Evolutionary conservation across 148 eudicot genomes (phyloP), one percentile per base, ranked within the genome.

Genomic region (Rhododendron mucronatum): DNA sequence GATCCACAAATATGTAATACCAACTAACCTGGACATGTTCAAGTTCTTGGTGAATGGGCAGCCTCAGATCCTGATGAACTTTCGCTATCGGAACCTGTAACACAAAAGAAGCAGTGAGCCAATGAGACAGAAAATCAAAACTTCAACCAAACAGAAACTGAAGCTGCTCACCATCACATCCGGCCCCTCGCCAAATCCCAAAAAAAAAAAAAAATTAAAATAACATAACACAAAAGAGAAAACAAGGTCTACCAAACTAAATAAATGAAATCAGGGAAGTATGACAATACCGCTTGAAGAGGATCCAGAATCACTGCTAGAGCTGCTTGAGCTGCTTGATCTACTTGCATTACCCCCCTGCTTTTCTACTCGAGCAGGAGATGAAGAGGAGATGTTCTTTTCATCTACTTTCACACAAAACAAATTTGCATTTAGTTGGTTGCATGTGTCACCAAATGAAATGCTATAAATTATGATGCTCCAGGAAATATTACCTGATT

Each of bases 301-400:
- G 63, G 99, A 96, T 76, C 95, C 93, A 53, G 98, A 90, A 75
- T 86, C 93, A 85, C 98, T 89, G 88, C 94, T 89, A 84, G 96
- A 93, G 91, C 94, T 90, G 84, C 91, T 90, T 65, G 94, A 86
- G 82, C 90, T 92, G 76, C 87, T 90, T 85, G 95, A 92, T 92
- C 78, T 87, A 73, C 88, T 90, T 51, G 83, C 90, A 80, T 90
- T 91, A 8, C 83, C 90, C 57, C 88, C 92, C 48, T 89, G 91
- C 55, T 91, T 91, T 88, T 86, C 91, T 73, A 78, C 84, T 82
- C 87, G 90, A 87, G 45, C 89, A 67, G 89, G 93, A 85, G 92
- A 80, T 80, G 93, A 83, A 84, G 91, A 67, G 44, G 69, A 59
- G 63, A 69, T 86, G 80, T 87, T 88, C 86, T 89, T 88, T 80